Conservation (phyloP, 768 basidiomycete species). For the Calocera viscosa region DNA sequence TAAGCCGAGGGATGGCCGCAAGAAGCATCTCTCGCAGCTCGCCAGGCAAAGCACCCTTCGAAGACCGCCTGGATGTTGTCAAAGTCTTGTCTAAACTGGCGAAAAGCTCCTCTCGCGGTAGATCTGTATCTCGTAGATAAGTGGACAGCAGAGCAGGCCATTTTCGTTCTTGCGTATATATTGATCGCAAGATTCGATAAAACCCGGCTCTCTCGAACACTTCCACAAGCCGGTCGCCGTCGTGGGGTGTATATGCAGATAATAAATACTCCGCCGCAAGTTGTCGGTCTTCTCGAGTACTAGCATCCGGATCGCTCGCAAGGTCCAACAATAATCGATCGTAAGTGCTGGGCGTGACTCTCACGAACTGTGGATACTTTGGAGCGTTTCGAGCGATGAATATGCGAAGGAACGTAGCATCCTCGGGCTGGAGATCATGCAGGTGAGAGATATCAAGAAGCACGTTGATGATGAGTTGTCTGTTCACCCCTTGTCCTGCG, state of each 20-base stretch:
- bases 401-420: conserved; percentile 78
- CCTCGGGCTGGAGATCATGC: conserved; percentile 28
- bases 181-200: conserved; percentile 74
- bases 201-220: conserved; percentile 78
- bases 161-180: conserved; percentile 59
- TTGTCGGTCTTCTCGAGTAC: conserved; percentile 85
- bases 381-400: conserved; percentile 94
- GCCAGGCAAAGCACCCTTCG: conserved; percentile 40
- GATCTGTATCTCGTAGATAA: conserved; percentile 59
- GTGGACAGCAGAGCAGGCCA: conserved; percentile 67
- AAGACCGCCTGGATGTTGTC: conserved; percentile 32
- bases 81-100: conserved; percentile 53
- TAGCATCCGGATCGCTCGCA: conserved; percentile 56
- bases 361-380: conserved; percentile 76
- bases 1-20: conserved; percentile 49
- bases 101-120: conserved; percentile 51
- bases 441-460: conserved; percentile 57
- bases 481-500: conserved; percentile 48
- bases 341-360: conserved; percentile 48
- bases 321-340: conserved; percentile 69
- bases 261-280: conserved; percentile 88
- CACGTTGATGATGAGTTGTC: conserved; percentile 72
- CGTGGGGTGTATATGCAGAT: conserved; percentile 78
- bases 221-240: conserved; percentile 49
- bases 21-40: conserved; percentile 45